Evolutionary conservation across 192 early-diverging fungal species (phyloP).

Genomic region (Coemansia sp.): DNA sequence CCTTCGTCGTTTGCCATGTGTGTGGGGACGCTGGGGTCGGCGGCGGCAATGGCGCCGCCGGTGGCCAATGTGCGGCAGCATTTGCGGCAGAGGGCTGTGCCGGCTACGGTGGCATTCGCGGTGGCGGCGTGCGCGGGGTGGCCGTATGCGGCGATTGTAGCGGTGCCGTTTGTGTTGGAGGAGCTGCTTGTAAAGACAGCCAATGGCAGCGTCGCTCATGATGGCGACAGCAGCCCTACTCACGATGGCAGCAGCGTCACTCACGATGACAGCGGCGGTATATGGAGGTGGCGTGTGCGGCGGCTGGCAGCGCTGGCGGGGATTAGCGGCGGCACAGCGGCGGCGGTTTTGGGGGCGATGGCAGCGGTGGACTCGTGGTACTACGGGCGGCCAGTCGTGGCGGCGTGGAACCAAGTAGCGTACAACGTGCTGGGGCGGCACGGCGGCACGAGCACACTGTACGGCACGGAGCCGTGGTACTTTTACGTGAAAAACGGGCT

Average conservation of each 20-base stretch:
- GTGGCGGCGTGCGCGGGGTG: slow-evolving; percentile 61
- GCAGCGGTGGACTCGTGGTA: slow-evolving; percentile 71
- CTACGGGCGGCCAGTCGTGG: slow-evolving; percentile 69
- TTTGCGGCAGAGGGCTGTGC: slow-evolving; percentile 63
- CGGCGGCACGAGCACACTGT: slow-evolving; percentile 69
- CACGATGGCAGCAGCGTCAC: too few relatives aligned
- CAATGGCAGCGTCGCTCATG: too few relatives aligned
- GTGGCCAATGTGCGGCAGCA: slow-evolving; percentile 54
- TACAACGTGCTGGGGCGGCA: slow-evolving; percentile 84
- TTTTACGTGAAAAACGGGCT: slow-evolving; percentile 90
- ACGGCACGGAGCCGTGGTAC: slow-evolving; percentile 89
- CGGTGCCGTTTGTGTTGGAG: slow-evolving; percentile 77
- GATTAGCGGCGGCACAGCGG: slow-evolving; percentile 27
- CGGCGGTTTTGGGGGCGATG: slow-evolving; percentile 50
- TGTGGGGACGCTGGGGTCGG: slow-evolving; percentile 70
- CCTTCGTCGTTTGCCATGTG: slow-evolving; percentile 96
- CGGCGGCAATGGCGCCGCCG: slow-evolving; percentile 61
- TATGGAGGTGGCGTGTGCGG: slow-evolving; percentile 39
- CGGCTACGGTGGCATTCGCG: slow-evolving; percentile 80
- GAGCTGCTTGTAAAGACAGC: slow-evolving; percentile 56
- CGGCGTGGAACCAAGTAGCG: slow-evolving; percentile 82
- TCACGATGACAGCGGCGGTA: too few relatives aligned
- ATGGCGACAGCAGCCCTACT: too few relatives aligned
- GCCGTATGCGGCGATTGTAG: slow-evolving; percentile 45
- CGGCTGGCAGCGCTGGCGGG: slow-evolving; percentile 10